Base-by-base conservation (phyloP, 371 early-diverging fungal species). In the Apophysomyces trapeziformis region DNA sequence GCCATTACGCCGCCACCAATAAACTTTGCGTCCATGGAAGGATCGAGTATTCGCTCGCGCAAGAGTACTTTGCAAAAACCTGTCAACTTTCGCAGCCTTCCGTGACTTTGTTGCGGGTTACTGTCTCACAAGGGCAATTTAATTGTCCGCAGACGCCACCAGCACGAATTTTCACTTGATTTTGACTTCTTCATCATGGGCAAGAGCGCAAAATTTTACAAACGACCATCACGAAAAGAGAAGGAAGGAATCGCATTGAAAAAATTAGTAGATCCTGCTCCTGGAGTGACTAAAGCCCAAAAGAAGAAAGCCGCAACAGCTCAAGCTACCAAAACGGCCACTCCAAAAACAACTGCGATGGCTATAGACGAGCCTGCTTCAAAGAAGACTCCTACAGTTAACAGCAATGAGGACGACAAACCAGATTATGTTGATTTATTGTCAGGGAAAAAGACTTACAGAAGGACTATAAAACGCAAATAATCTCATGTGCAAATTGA, bases 161-260 rank as follows among this genome's bases (percentile, higher is more conserved):
- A 13, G 8, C 11, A 8, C 41, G 41, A 7, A 7, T 41, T 41
- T 7, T 41, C 41, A 12, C 41, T 9, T 41, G 11, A 2, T 41
- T 41, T 41, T 18, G 21, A 4, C n/a, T 21, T 9, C 35, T n/a
- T 35, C 36, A 44, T 35, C 57, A 87, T 87, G 87, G 87, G 87
- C 63, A 82, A 80, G 63, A 83, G 84, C 60, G 87, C 87, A 39
- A 87, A 87, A 66, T 85, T 87, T 59, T 85, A 85, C 64, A 85
- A 85, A 64, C 72, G 87, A 45, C 87, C 87, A 7, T 74, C 80
- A 11, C 80, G 82, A 58, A 87, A 87, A 68, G 83, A 87, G 61
- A 87, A 87, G 69, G 84, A 83, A 35, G 75, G 77, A 9, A 46
- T 69, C 12, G 68, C 78, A 1, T 59, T 87, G n/a, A 73, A 70